These are phyloP conservation scores for Penicillium samsonianum DNA, from an alignment of 495 filamentous ascomycete genomes.

Conservation along the genomic window DNA sequence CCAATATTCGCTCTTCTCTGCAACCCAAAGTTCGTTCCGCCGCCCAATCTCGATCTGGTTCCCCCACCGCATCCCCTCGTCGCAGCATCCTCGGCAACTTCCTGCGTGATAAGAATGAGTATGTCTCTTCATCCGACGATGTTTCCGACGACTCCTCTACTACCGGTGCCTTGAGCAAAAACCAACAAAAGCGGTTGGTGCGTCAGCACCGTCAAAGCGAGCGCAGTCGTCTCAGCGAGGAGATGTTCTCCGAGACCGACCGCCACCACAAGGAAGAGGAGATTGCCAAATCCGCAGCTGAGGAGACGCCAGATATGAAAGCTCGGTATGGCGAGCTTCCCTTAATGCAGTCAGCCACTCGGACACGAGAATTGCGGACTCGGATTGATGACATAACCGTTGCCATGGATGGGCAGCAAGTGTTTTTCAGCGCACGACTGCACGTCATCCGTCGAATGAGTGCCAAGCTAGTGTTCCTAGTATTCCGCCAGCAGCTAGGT, in stretches of 20 bases:
- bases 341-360: slow-evolving; percentile 51
- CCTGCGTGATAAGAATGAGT: slow-evolving; percentile 40
- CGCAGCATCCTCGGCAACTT: slow-evolving; percentile 46
- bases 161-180: slow-evolving; percentile 48
- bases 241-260: slow-evolving; percentile 53
- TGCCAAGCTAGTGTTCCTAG: slow-evolving; percentile 84
- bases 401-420: slow-evolving; percentile 63
- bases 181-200: slow-evolving; percentile 53
- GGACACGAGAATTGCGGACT: slow-evolving; percentile 43
- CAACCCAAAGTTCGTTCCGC: slow-evolving; percentile 21
- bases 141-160: slow-evolving; percentile 48
- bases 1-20: slow-evolving; percentile 19
- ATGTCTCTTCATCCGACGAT: slow-evolving; percentile 49
- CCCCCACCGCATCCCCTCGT: slow-evolving; percentile 33
- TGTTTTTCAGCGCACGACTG: slow-evolving; percentile 77
- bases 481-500: slow-evolving; percentile 76
- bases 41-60: slow-evolving; percentile 18
- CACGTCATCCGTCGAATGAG: slow-evolving; percentile 85
- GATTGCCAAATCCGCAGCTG: slow-evolving; percentile 32
- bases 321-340: slow-evolving; percentile 61
- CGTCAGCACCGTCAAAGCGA: slow-evolving; percentile 45
- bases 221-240: slow-evolving; percentile 52
- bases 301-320: slow-evolving; percentile 55
- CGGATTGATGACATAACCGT: slow-evolving; percentile 54
- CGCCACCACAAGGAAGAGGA: slow-evolving; percentile 48